Evolutionary conservation across 768 basidiomycete genomes (phyloP), one percentile per base, ranked within the genome.

Genomic region (Symmetrospora coprosmae): DNA sequence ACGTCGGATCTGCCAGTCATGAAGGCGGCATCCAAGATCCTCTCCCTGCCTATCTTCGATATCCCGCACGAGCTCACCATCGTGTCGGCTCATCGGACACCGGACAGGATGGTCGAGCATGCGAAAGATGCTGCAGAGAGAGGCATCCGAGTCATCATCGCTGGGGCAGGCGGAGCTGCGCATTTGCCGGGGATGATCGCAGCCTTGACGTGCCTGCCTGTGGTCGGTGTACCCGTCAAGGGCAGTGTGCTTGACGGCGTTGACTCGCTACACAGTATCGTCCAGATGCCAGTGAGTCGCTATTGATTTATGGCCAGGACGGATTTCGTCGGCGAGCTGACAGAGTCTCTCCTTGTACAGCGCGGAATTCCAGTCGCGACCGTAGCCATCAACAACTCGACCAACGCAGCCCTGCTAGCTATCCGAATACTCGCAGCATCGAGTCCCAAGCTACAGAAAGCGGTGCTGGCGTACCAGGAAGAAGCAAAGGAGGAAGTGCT

Each of bases 161-260:
- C 92, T 1, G 92, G 92, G 5, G 94, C 94, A 5, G 94, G 94
- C n/a, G 94, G 94, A 0, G 92, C 94, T 1, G 94, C 92, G 4
- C 94, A 99, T 74, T 75, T 99, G 1, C 94, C 94, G 0, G 94
- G 94, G 0, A 99, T 99, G 94, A 88, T 96, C 0, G 94, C 92
- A 4, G 84, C 87, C 19, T 82, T 94, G 84, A 92, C 90, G 0
- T 77, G 82, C 1, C 71, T 97, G 50, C 92, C 94, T 0, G 88
- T 99, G 0, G 81, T 99, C 31, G 92, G 94, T 13, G 94, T 99
- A 0, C 94, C 94, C 1, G 94, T 99, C 58, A 94, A 90, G 71
- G 91, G 87, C 11, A 89, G 87, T 71, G 78, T 82, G 0, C 77
- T 97, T 13, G 91, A 94, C 71, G 94, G 94, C 0, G 88, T 99